phyloP scores from a whole-genome alignment of 176 grass and related monocot genomes.

The Ampelocalamus luodianensis region DNA sequence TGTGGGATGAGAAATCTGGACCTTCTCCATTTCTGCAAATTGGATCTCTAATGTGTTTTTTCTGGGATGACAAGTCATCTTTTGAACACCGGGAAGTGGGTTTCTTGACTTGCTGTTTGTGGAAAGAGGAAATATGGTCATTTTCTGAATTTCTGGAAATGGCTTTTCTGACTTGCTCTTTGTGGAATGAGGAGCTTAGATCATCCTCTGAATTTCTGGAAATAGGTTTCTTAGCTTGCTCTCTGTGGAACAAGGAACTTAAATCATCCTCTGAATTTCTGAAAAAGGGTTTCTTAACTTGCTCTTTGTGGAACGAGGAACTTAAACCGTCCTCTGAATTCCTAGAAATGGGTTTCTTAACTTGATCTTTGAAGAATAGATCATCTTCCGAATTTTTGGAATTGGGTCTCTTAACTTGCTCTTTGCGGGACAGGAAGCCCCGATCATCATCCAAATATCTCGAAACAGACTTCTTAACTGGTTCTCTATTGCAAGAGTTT shows the following conservation, averaged over 20 bases:
- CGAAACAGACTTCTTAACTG: constrained; percentile 56
- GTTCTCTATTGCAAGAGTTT: constrained; percentile 52
- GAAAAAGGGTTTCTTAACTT: constrained; percentile 45
- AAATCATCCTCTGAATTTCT: constrained; percentile 53
- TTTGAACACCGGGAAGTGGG: constrained; percentile 38
- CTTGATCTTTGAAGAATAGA: constrained; percentile 36
- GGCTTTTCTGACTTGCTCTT: constrained; percentile 36
- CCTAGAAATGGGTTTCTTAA: constrained; percentile 46
- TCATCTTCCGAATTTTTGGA: constrained; percentile 36
- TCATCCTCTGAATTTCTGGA: constrained; percentile 48
- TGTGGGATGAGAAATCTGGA: constrained; percentile 28
- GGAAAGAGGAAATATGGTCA: constrained; percentile 29
- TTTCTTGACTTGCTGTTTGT: constrained; percentile 48
- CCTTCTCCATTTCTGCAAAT: constrained; percentile 44
- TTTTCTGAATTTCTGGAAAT: constrained; percentile 46
- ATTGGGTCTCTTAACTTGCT: constrained; percentile 44
- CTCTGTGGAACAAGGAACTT: constrained; percentile 50
- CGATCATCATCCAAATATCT: constrained; percentile 51
- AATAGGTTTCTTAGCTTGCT: constrained; percentile 41
- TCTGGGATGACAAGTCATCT: constrained; percentile 31
- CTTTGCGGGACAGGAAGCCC: constrained; percentile 49
- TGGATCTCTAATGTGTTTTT: constrained; percentile 43
- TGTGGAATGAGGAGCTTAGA: constrained; percentile 39
- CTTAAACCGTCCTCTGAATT: constrained; percentile 43
- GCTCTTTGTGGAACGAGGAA: constrained; percentile 46